Percentiles rank a stretch among this genome's conserved stretches.
Conservation (phyloP, 2,329 filamentous ascomycete genomes). For the Lecanosticta acicola region DNA sequence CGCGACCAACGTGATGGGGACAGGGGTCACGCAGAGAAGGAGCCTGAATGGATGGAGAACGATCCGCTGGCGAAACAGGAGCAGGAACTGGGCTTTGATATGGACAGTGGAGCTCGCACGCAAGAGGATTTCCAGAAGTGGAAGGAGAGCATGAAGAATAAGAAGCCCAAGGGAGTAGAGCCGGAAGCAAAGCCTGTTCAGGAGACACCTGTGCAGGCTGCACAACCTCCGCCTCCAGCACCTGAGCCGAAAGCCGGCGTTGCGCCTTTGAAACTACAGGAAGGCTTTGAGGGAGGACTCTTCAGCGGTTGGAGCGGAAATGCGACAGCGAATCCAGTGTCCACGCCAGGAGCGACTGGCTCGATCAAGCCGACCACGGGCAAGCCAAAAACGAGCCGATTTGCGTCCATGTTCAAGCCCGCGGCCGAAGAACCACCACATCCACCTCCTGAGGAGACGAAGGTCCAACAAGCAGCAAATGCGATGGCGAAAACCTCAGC, state of each 20-base stretch:
- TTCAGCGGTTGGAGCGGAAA: constrained; percentile 56
- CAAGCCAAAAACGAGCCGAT: constrained; percentile 72
- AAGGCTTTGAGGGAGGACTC: constrained; percentile 69
- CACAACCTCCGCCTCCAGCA: constrained; percentile 16
- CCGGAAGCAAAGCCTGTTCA: constrained; percentile 28
- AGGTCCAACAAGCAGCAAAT: constrained; percentile 20
- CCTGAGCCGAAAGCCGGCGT: constrained; percentile 37
- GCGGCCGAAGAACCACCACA: constrained; percentile 19
- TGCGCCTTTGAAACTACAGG: constrained; percentile 54
- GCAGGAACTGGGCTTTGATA: constrained; percentile 40
- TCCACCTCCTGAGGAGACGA: constrained; percentile 9
- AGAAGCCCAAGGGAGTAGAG: constrained; percentile 38
- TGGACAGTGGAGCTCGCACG: constrained; percentile 51
- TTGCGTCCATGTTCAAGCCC: constrained; percentile 64
- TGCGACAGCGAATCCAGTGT: background rate
- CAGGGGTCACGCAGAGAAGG: constrained; percentile 61
- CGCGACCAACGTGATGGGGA: constrained; percentile 39
- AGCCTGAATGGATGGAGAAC: constrained; percentile 83
- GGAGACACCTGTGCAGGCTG: constrained; percentile 10
- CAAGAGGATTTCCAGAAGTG: constrained; percentile 91
- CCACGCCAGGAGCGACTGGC: constrained; percentile 14
- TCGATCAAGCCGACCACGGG: constrained; percentile 36
- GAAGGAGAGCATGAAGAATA: constrained; percentile 77
- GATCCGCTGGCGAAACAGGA: constrained; percentile 55
- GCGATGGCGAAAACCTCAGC: constrained; percentile 41